Percentiles rank a stretch among this genome's conserved stretches.
Conservation (phyloP, 441 rosid species). For the Syzygium syzygioides region DNA sequence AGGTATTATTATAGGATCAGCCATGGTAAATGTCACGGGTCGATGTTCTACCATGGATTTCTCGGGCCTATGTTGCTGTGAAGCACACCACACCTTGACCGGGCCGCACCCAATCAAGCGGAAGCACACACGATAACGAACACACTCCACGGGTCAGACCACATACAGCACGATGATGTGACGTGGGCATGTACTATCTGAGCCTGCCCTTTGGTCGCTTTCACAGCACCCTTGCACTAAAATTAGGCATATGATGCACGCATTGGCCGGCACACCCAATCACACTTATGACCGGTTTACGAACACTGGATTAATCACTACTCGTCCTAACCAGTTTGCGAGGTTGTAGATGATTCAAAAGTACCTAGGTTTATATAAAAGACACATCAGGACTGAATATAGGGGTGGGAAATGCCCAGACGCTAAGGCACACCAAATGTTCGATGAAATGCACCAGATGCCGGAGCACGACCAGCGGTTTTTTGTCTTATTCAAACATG, state of each 20-base stretch:
- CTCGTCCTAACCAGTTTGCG: background rate
- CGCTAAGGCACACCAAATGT: background rate
- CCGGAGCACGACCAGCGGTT: background rate
- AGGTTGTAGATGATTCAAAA: background rate
- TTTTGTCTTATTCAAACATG: background rate
- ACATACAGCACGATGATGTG: background rate
- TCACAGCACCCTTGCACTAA: background rate
- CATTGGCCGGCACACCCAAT: background rate
- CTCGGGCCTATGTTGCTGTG: background rate
- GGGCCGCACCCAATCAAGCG: background rate
- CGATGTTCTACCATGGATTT: background rate
- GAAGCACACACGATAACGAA: background rate
- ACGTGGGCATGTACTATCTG: background rate
- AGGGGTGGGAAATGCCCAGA: background rate
- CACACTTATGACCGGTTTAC: background rate
- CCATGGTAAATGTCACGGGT: background rate
- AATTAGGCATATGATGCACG: background rate
- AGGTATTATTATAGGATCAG: background rate
- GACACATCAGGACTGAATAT: background rate
- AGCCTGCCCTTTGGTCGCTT: background rate
- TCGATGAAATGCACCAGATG: background rate
- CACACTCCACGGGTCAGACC: background rate
- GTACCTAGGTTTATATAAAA: background rate
- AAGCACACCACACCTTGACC: background rate
- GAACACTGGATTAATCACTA: background rate